These are phyloP conservation scores for Cryptosporidium meleagridis DNA, from an alignment of 169 alveolate species.

Conservation along the genomic window DNA sequence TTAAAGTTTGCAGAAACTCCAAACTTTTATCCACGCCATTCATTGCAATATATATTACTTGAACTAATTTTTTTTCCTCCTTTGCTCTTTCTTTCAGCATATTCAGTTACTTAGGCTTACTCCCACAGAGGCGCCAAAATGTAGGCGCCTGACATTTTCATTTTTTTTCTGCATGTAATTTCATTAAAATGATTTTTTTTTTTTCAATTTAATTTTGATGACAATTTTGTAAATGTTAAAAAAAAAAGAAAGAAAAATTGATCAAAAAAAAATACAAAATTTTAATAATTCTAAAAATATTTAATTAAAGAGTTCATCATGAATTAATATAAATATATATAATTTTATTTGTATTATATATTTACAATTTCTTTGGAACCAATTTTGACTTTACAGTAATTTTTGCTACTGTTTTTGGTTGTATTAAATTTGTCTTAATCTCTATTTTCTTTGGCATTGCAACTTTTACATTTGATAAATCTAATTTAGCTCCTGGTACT, in stretches of 20 bases:
- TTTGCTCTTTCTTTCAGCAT: neutral
- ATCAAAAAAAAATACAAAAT: neutral
- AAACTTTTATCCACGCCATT: slow-evolving; percentile 51
- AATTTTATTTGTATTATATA: too few species aligned
- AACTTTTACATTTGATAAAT: slow-evolving; percentile 27
- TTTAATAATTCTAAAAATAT: neutral
- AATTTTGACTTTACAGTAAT: slow-evolving; percentile 27
- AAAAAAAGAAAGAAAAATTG: neutral
- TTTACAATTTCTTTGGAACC: slow-evolving; percentile 30
- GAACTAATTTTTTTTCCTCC: neutral
- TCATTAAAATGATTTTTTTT: neutral
- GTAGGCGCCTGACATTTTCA: neutral
- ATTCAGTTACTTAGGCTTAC: neutral
- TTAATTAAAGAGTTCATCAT: too few species aligned
- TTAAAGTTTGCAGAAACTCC: slow-evolving; percentile 28
- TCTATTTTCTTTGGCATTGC: slow-evolving; percentile 46
- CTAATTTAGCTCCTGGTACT: slow-evolving; percentile 11
- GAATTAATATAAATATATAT: too few species aligned
- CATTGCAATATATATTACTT: slow-evolving; percentile 19
- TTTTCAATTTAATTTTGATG: too few species aligned
- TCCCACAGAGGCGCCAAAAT: slow-evolving; percentile 3
- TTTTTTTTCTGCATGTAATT: neutral
- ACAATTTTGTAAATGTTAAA: neutral
- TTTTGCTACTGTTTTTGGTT: slow-evolving; percentile 42
- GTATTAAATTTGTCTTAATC: slow-evolving; percentile 42